A percentile compares a stretch with the other conserved stretches of the same genome.
Evolutionary conservation across 1,139 yeast species (phyloP).

Genomic region (Candida sanyaensis): DNA sequence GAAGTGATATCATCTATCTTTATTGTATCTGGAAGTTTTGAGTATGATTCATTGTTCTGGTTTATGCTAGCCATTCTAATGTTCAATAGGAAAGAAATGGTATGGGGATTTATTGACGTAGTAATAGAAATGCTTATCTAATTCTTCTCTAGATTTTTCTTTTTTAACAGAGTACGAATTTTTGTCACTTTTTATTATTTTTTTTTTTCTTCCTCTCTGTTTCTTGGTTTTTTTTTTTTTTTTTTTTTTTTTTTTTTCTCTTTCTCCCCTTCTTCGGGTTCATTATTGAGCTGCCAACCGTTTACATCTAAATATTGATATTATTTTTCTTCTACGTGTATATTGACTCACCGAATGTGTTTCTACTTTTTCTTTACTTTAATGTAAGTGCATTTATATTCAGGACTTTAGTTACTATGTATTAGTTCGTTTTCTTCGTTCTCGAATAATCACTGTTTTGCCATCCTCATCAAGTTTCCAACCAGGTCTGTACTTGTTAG

Average conservation of each 20-base stretch:
- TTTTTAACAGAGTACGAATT: not conserved
- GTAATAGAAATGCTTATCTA: not conserved
- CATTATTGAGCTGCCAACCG: not conserved
- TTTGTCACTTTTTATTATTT: not conserved
- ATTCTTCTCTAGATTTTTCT: not conserved
- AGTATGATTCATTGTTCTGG: conserved; percentile 3
- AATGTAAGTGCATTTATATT: no score
- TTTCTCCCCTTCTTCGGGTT: not conserved
- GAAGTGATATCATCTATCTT: conserved; percentile 51
- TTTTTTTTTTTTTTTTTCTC: no score
- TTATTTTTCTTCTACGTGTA: not conserved
- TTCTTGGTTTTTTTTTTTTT: not conserved
- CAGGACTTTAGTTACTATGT: not conserved
- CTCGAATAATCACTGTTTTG: conserved; percentile 23
- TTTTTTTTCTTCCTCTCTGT: not conserved
- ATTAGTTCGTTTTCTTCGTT: conserved; percentile 14
- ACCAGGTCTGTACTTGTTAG: conserved; percentile 17
- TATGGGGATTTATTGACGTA: no score
- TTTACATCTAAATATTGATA: no score
- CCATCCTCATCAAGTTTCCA: conserved; percentile 31
- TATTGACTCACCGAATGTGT: no score
- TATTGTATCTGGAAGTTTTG: conserved; percentile 35
- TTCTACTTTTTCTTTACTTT: no score
- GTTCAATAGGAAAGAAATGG: not conserved
- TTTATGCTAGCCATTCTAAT: not conserved